Base-by-base conservation (phyloP, 1,284 basidiomycete genomes). In the Golubevia sp. region DNA sequence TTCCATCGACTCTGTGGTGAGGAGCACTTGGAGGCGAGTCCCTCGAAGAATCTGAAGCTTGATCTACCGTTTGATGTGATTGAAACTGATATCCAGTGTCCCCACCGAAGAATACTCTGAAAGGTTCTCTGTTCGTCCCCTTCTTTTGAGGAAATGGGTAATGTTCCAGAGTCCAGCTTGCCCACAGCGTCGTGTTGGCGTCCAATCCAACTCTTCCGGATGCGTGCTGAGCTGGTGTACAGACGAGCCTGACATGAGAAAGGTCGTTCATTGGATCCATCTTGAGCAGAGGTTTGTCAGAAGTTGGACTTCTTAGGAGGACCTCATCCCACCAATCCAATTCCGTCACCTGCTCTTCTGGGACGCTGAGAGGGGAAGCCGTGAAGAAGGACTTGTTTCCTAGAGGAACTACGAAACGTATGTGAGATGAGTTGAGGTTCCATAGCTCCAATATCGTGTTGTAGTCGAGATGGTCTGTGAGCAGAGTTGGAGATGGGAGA, bases 291-390 rank as follows among this genome's bases (percentile, higher is more conserved):
- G 25, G 13, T 6, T 5, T 7, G 13, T 5, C 6, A 27, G 50
- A 52, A 34, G 5, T 34, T 34, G 30, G 30, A 34, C 30, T 34
- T 3, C 5, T 34, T 13, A 76, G 34, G 23, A 49, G 57, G 27
- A 68, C 58, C 26, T 76, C 66, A 52, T 79, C 78, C 79, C 79
- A 82, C 79, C 79, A 82, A 56, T 82, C 79, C 2, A 78, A 53
- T 55, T 80, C 76, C 4, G 59, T 64, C 18, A 80, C 68, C 3
- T 69, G 53, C 1, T 79, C 75, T 6, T 64, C 30, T 8, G 62
- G 64, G n/a, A 79, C 70, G 25, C 57, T 62, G 6, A 71, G 55
- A 20, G 51, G 25, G 2, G 60, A 58, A 15, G 63, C 60, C 0
- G 70, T 30, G 49, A 82, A 77, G 76, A 77, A 82, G 0, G 56